Evolutionary conservation across 805 yeast genomes (phyloP), one percentile per base, ranked within the genome.

Genomic region (Huiozyma sinensis): DNA sequence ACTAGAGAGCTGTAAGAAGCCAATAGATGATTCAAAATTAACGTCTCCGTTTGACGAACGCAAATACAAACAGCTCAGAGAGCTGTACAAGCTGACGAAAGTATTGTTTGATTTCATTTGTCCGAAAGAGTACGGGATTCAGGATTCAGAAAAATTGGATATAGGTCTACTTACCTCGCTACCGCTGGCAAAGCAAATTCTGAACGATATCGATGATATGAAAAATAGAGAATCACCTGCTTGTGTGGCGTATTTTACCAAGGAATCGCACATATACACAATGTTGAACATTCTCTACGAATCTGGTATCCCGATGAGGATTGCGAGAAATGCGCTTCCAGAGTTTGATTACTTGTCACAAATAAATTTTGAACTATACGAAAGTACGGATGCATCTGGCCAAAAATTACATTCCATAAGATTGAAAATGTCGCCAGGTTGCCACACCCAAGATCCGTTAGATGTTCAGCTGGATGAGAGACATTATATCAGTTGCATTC

Each of bases 111-210:
- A 92, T 65, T 92, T 90, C 58, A 88, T 92, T 40, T 92, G 97
- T 65, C 99, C 99, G 7, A 97, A 92, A 63, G 99, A 92, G 60
- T 92, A 92, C 60, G 99, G 99, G 50, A 92, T 92, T 54, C 87
- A 89, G 51, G 95, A 88, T 57, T 81, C 83, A 55, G 98, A 92
- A 63, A 92, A 92, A 60, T 73, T 92, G 47, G 99, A 92, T 60
- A 92, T 92, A 66, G 99, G 99, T 5, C 69, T 92, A 45, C 69
- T 92, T 54, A 92, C 99, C 0, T 86, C 96, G 2, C 72, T 92
- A 55, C 99, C 99, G 1, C 72, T 92, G 53, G 94, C 96, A 1
- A 84, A 80, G 61, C 95, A 87, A 64, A 83, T 92, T 35, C 63
- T 92, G 41, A 68, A 72, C 32, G 97, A 92, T 58, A 78, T 92